Conservation (phyloP, 805 yeast species). For the Yarrowia sp. region DNA sequence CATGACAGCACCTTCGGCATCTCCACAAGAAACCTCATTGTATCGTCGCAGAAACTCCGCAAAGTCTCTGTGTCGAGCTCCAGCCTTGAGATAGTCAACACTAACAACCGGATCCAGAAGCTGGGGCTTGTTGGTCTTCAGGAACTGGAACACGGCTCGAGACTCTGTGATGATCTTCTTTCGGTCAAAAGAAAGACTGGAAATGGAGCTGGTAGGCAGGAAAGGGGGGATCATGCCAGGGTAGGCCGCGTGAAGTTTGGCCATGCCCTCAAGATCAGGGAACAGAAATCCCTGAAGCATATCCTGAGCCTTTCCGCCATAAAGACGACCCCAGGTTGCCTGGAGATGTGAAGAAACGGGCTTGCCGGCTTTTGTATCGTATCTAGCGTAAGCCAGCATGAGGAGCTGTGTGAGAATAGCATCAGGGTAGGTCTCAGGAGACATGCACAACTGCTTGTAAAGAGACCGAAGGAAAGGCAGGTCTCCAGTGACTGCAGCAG, state of each 20-base stretch:
- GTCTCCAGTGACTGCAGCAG: conserved; percentile 33
- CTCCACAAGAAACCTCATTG: conserved; percentile 11
- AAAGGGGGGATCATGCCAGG: conserved; percentile 32
- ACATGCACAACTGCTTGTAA: conserved; percentile 33
- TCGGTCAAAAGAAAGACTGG: conserved; percentile 9
- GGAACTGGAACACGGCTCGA: conserved; percentile 22
- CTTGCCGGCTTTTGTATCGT: not conserved
- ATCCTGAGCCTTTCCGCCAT: conserved; percentile 22
- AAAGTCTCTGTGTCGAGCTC: conserved; percentile 20
- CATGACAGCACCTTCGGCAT: not conserved
- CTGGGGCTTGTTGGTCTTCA: conserved; percentile 22
- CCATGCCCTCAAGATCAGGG: conserved; percentile 10
- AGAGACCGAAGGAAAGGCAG: conserved; percentile 14
- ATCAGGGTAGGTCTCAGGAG: conserved; percentile 19
- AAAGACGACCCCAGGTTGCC: conserved; percentile 25
- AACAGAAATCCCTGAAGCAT: conserved; percentile 27
- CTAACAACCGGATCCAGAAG: not conserved
- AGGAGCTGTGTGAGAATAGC: conserved; percentile 35
- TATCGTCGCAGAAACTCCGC: conserved; percentile 15
- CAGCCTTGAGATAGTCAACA: conserved; percentile 15
- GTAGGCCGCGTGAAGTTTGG: not conserved
- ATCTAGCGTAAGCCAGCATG: conserved; percentile 30
- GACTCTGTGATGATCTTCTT: conserved; percentile 7
- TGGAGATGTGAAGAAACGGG: conserved; percentile 4
- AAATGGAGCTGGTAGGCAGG: conserved; percentile 15